These are phyloP conservation scores for Earliella scabrosa DNA, from an alignment of 1,284 basidiomycete genomes.

Conservation along the genomic window DNA sequence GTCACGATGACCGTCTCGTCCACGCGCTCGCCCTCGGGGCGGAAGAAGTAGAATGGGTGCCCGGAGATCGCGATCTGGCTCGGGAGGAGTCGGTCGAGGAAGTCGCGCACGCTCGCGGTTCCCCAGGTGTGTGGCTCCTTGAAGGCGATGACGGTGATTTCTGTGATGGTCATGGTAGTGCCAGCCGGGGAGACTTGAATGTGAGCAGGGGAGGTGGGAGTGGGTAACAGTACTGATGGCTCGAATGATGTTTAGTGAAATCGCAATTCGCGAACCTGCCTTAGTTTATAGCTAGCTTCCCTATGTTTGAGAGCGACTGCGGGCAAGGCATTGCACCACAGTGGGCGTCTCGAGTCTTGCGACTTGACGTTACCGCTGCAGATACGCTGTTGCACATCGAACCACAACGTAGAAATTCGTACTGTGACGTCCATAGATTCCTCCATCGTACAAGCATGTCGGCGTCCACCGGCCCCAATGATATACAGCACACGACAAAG, in stretches of 20 bases:
- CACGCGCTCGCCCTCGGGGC: slow-evolving; percentile 21
- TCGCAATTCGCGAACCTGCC: too few species aligned
- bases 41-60: slow-evolving; percentile 43
- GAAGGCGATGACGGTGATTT: neutral
- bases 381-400: neutral
- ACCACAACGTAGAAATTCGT: neutral
- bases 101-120: neutral
- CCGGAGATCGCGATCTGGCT: slow-evolving; percentile 43
- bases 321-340: neutral
- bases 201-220: neutral
- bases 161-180: neutral
- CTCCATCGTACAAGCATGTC: slow-evolving; percentile 11
- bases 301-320: too few species aligned
- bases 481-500: neutral
- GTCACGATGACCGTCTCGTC: slow-evolving; percentile 42
- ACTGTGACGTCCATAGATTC: neutral
- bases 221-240: too few species aligned
- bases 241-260: too few species aligned
- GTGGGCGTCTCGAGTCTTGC: neutral
- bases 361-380: neutral
- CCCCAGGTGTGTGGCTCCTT: neutral
- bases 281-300: neutral
- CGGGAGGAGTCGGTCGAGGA: neutral
- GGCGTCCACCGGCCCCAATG: neutral
- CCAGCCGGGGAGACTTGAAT: too few species aligned